Percentiles rank a stretch among this genome's conserved stretches.
These are phyloP conservation scores for Thelonectria discophora DNA, from an alignment of 2,329 filamentous ascomycete species.

Conservation along the genomic window DNA sequence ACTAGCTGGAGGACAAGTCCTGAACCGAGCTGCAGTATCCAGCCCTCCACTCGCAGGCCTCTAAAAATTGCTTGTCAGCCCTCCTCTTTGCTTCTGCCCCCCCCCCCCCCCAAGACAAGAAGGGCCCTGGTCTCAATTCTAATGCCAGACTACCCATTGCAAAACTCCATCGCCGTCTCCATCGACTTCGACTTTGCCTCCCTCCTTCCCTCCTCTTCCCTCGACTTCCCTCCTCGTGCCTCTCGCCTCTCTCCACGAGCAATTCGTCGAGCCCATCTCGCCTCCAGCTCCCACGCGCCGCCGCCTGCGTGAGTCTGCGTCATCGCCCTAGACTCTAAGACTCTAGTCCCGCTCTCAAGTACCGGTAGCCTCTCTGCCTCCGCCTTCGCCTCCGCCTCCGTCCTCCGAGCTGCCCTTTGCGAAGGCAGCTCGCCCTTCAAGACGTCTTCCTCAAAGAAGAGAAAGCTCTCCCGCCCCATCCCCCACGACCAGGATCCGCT, in stretches of 20 bases:
- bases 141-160: constrained; percentile 27
- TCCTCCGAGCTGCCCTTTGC: constrained; percentile 69
- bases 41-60: constrained; percentile 27
- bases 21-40: neutral
- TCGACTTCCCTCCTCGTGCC: constrained; percentile 13
- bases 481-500: constrained; percentile 53
- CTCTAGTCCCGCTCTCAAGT: constrained; percentile 26
- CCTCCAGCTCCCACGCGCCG: neutral
- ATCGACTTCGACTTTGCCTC: constrained; percentile 18
- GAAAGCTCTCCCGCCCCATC: constrained; percentile 67
- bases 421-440: constrained; percentile 72
- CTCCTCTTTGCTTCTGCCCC: constrained; percentile 19
- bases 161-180: constrained; percentile 29
- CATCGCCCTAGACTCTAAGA: constrained; percentile 22
- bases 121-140: constrained; percentile 17
- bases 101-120: constrained; percentile 7
- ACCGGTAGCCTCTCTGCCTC: constrained; percentile 24
- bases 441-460: constrained; percentile 79
- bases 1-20: too few species aligned
- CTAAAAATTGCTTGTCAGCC: constrained; percentile 1
- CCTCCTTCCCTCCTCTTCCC: constrained; percentile 13
- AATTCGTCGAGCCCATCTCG: constrained; percentile 1
- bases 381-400: constrained; percentile 29
- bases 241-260: neutral
- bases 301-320: constrained; percentile 9